Base-by-base conservation (phyloP, 345 rosid genomes). In the Euphorbia pulcherrima region DNA sequence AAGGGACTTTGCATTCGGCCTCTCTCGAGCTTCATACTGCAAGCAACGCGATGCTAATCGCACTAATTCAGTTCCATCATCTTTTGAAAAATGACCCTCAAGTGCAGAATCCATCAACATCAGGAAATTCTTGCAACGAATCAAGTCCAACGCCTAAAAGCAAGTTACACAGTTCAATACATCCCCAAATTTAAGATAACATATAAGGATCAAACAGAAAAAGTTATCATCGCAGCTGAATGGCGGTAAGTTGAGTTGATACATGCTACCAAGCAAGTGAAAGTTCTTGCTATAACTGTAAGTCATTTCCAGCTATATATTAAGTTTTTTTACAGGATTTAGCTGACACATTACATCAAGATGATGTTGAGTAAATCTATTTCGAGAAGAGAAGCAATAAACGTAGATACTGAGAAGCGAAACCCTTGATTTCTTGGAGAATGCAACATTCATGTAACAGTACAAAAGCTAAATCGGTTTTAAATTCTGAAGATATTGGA, bases 21-120 rank as follows among this genome's bases (percentile, higher is more conserved):
- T 92, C 77, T 95, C 91, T 44, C 96, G 96, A 80, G 98, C 86
- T 84, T 88, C 94, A 78, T 86, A 79, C 76, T 88, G 90, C 68
- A 92, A 87, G 81, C 97, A 92, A 41, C 98, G 93, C 18, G 97
- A 83, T 72, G 97, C 97, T 68, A 95, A 77, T 51, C 86, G 80
- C 72, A 90, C 88, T 68, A 95, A 78, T 78, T 94, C 97, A 40
- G 93, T 81, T 79, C 97, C 88, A 74, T 94, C 99, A 69, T 94
- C 99, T 77, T 89, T 90, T 33, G 97, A 88, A 77, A 88, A 88
- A 69, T 90, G 93, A 51, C 92, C 97, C 78, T 95, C 99, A 74
- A 95, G 78, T 69, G 93, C 91, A 62, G 99, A 95, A 77, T 92
- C 97, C 97, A 92, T 95, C 82, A 95, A 76, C 90, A 92, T 88